A percentile compares a stretch with the other conserved stretches of the same genome.
Conservation (phyloP, 495 filamentous ascomycete species). For the Neurospora intermedia region DNA sequence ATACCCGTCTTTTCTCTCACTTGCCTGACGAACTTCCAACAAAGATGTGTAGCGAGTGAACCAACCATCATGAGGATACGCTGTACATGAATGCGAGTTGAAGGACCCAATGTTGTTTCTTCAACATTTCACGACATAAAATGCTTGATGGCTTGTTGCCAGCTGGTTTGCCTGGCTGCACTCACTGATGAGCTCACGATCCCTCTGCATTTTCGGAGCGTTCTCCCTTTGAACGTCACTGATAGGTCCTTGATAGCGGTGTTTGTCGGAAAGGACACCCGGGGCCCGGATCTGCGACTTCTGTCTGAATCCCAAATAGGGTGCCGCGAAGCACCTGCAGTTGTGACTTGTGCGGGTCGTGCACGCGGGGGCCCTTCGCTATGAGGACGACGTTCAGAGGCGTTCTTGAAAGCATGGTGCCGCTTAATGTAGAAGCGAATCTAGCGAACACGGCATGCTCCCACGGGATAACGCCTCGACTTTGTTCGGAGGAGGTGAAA, state of each 20-base stretch:
- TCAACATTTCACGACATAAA: not conserved
- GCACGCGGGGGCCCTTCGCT: not conserved
- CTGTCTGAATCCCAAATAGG: not conserved
- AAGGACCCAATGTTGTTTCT: not conserved
- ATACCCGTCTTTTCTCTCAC: not conserved
- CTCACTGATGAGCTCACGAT: not conserved
- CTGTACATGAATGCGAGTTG: not conserved
- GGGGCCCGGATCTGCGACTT: constrained; percentile 10
- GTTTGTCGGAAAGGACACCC: constrained; percentile 8
- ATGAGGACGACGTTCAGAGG: not conserved
- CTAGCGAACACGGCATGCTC: not conserved
- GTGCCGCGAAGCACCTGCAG: not conserved
- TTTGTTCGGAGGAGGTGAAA: not conserved
- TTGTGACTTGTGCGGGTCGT: not conserved
- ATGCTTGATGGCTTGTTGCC: not conserved
- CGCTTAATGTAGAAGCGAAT: not conserved
- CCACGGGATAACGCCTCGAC: not conserved
- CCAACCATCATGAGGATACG: not conserved
- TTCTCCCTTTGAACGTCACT: not conserved
- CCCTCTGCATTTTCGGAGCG: not conserved
- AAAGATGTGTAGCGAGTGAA: not conserved
- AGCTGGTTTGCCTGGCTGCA: not conserved
- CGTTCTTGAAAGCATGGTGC: not conserved
- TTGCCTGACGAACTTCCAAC: not conserved
- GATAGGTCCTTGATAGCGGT: not conserved